Evolutionary conservation across 805 yeast species (phyloP).

Genomic region (Komagataella kurtzmanii): DNA sequence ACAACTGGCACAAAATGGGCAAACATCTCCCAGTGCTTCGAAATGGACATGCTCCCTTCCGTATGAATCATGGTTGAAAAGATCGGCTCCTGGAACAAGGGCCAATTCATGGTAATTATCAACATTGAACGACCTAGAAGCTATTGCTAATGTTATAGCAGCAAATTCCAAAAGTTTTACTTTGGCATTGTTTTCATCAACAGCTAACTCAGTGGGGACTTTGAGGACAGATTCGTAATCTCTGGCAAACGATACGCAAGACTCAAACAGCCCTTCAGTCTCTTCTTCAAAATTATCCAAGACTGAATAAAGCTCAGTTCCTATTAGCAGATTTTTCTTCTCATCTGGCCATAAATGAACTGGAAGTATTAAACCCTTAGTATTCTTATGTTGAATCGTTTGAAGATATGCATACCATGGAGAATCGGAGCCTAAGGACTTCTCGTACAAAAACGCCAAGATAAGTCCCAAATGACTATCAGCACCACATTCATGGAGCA

Average conservation of each 20-base stretch:
- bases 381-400: slow-evolving; percentile 28
- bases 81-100: slow-evolving; percentile 83
- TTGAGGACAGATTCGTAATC: slow-evolving; percentile 13
- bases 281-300: slow-evolving; percentile 43
- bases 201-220: slow-evolving; percentile 23
- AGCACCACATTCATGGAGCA: slow-evolving; percentile 45
- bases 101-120: slow-evolving; percentile 66
- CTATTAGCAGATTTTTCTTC: slow-evolving; percentile 32
- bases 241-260: slow-evolving; percentile 28
- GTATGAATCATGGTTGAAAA: slow-evolving; percentile 58
- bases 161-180: slow-evolving; percentile 34
- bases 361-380: slow-evolving; percentile 29
- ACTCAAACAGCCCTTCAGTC: slow-evolving; percentile 22
- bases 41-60: slow-evolving; percentile 55
- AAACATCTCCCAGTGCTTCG: slow-evolving; percentile 29
- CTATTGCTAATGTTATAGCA: slow-evolving; percentile 42
- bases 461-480: slow-evolving; percentile 58
- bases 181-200: slow-evolving; percentile 9
- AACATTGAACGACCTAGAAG: slow-evolving; percentile 71
- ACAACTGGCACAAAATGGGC: slow-evolving; percentile 17
- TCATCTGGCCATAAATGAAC: slow-evolving; percentile 51
- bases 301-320: slow-evolving; percentile 48
- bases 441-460: slow-evolving; percentile 62
- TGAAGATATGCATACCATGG: slow-evolving; percentile 69
- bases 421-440: slow-evolving; percentile 38